A percentile compares a stretch with the other conserved stretches of the same genome.
Evolutionary conservation across 805 yeast species (phyloP).

Genomic region (Candida fluviatilis): DNA sequence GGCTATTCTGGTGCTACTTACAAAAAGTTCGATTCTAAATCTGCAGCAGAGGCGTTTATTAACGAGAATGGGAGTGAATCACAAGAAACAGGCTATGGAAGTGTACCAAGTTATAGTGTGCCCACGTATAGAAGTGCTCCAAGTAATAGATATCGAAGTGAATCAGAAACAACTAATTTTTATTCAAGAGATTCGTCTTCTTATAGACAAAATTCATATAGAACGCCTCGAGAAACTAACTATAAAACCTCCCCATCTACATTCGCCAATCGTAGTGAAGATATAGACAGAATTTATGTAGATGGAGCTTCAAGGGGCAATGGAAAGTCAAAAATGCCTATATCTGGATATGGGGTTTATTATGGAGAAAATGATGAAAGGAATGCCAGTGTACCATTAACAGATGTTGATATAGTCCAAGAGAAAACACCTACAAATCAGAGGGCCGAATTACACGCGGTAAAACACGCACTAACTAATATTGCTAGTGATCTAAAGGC

Average conservation of each 20-base stretch:
- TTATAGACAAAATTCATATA: neutral
- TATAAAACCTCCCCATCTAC: neutral
- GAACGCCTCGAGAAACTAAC: neutral
- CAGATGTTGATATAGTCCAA: slow-evolving; percentile 16
- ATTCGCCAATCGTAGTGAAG: neutral
- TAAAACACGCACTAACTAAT: slow-evolving; percentile 48
- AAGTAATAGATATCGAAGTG: neutral
- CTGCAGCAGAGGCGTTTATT: slow-evolving; percentile 49
- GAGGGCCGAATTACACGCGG: slow-evolving; percentile 74
- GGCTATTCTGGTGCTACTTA: slow-evolving; percentile 56
- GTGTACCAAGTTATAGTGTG: too few species aligned
- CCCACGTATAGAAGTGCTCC: too few species aligned
- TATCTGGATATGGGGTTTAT: slow-evolving; percentile 74
- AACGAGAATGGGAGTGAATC: neutral
- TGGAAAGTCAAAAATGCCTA: slow-evolving; percentile 34
- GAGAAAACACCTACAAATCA: slow-evolving; percentile 60
- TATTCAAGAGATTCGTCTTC: neutral
- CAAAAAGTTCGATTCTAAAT: slow-evolving; percentile 47
- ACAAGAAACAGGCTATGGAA: neutral
- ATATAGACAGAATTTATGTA: slow-evolving; percentile 44
- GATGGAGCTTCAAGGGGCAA: slow-evolving; percentile 77
- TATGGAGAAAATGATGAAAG: slow-evolving; percentile 54
- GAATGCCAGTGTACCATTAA: slow-evolving; percentile 53
- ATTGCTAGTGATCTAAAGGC: slow-evolving; percentile 30
- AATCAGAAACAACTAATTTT: too few species aligned